These are phyloP conservation scores for Naganishia onofrii DNA, from an alignment of 768 basidiomycete genomes.

Conservation along the genomic window DNA sequence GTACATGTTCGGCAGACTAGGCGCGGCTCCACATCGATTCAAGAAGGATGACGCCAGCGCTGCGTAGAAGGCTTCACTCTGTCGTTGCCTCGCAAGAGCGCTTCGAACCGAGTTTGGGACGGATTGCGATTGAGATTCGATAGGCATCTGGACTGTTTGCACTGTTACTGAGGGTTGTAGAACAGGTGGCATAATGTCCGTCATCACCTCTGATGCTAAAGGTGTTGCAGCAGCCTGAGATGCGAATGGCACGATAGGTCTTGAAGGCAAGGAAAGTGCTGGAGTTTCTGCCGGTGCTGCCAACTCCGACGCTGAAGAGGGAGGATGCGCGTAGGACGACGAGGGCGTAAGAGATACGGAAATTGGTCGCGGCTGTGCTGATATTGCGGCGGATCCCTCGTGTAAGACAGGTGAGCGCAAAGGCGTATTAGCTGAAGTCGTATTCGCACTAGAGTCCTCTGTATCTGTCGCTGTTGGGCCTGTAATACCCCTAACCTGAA, in stretches of 20 bases:
- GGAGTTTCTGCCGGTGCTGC: background rate
- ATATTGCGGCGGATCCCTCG: too few relatives aligned
- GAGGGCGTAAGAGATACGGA: background rate
- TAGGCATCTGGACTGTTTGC: background rate
- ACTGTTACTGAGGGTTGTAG: background rate
- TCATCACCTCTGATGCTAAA: background rate
- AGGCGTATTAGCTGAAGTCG: background rate
- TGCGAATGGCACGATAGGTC: background rate
- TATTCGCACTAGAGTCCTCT: conserved; percentile 4
- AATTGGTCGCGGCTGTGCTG: too few relatives aligned
- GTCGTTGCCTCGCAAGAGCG: background rate
- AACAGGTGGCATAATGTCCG: background rate
- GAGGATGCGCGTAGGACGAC: background rate
- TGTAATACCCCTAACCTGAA: background rate
- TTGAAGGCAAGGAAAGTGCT: background rate
- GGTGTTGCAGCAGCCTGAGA: background rate
- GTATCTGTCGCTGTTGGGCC: conserved; percentile 21
- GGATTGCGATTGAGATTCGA: background rate
- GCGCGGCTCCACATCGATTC: conserved; percentile 4
- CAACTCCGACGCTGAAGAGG: background rate
- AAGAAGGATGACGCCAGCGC: conserved; percentile 1
- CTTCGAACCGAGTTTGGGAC: background rate
- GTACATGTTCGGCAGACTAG: background rate
- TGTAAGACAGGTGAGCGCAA: too few relatives aligned
- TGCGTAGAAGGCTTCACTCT: conserved; percentile 7